These are phyloP conservation scores for Hyparrhenia diplandra DNA, from an alignment of 176 grass and related monocot genomes.

Conservation along the genomic window DNA sequence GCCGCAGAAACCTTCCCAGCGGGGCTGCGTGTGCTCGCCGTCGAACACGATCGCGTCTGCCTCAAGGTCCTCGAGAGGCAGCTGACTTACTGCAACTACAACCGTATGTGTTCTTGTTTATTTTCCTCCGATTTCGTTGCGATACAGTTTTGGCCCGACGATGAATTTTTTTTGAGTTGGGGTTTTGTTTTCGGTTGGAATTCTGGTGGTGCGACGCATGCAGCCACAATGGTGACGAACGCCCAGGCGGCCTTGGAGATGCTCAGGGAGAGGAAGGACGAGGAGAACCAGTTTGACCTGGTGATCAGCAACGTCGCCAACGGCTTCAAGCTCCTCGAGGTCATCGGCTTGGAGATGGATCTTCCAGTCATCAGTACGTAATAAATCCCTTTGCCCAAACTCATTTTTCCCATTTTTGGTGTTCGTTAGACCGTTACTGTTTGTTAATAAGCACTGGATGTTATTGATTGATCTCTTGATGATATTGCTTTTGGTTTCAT, in stretches of 20 bases:
- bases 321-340: constrained; percentile 63
- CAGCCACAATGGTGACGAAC: constrained; percentile 33
- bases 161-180: no score
- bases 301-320: constrained; percentile 58
- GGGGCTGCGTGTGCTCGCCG: constrained; percentile 42
- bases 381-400: constrained; percentile 12
- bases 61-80: constrained; percentile 4
- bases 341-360: constrained; percentile 62
- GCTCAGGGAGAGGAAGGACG: constrained; percentile 36
- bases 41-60: constrained; percentile 28
- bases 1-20: constrained; percentile 29
- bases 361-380: constrained; percentile 77
- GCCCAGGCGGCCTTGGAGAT: constrained; percentile 34
- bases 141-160: not conserved
- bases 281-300: constrained; percentile 37
- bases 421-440: not conserved
- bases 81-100: constrained; percentile 30
- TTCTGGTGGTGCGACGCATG: constrained; percentile 13
- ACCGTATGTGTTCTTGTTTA: not conserved
- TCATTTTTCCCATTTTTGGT: not conserved
- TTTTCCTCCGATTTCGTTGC: not conserved
- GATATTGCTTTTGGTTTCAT: no score
- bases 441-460: no score
- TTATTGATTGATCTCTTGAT: no score
- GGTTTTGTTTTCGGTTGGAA: not conserved